Evolutionary conservation across 1,284 basidiomycete species (phyloP).

Genomic region (Microbotryum lychnidis-dioicae): DNA sequence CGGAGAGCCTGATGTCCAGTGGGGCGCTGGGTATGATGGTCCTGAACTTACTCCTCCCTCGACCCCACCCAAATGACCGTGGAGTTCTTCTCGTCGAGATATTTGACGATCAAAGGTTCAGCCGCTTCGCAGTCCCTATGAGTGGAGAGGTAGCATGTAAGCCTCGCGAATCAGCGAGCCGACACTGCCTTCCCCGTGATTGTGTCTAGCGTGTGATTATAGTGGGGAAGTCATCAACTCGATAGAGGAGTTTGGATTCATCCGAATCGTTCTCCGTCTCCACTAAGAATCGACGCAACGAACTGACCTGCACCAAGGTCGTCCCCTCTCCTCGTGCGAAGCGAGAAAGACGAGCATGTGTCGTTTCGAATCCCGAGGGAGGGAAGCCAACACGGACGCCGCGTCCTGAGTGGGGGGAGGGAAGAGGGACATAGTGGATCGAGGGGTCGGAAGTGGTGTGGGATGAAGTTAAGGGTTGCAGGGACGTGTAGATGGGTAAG

Average conservation of each 20-base stretch:
- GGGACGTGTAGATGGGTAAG: too few relatives aligned
- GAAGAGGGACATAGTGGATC: too few relatives aligned
- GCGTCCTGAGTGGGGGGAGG: too few relatives aligned
- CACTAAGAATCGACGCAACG: neutral
- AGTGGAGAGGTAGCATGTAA: neutral
- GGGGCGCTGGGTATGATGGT: neutral
- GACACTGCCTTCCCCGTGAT: neutral
- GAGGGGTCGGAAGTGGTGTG: too few relatives aligned
- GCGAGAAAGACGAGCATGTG: neutral
- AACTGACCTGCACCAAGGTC: constrained; percentile 4
- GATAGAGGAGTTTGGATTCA: neutral
- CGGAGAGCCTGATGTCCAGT: too few relatives aligned
- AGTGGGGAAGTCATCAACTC: neutral
- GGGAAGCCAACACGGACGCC: too few relatives aligned
- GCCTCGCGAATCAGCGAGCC: neutral
- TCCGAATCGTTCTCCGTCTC: neutral
- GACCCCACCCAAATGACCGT: neutral
- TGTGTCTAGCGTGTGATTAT: neutral
- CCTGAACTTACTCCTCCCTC: neutral
- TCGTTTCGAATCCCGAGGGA: too few relatives aligned
- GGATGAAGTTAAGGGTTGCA: too few relatives aligned
- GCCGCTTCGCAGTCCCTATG: constrained; percentile 1
- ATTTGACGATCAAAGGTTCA: neutral
- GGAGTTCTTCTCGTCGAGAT: neutral
- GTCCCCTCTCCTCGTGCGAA: neutral